Evolutionary conservation across 768 basidiomycete genomes (phyloP).

Genomic region (Dioszegia crocea): DNA sequence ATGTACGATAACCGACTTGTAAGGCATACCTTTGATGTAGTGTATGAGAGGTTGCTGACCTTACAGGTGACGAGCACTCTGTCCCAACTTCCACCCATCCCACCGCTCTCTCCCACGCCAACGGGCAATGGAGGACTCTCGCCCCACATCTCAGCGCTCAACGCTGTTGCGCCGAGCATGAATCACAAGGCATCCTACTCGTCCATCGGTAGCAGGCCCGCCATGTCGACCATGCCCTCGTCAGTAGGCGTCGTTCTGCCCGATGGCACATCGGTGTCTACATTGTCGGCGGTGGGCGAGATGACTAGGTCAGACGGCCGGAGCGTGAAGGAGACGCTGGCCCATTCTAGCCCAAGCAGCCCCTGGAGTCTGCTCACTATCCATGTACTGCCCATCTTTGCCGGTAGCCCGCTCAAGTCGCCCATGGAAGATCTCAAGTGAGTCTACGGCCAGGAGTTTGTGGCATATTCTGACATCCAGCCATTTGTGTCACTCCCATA

Average conservation of each 20-base stretch:
- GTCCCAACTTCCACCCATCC: slow-evolving; percentile 39
- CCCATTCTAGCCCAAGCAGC: slow-evolving; percentile 41
- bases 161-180: background rate
- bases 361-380: slow-evolving; percentile 83
- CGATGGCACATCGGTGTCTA: slow-evolving; percentile 25
- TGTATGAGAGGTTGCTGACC: background rate
- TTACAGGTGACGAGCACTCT: slow-evolving; percentile 40
- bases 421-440: slow-evolving; percentile 87
- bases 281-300: slow-evolving; percentile 5
- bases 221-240: slow-evolving; percentile 13
- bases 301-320: slow-evolving; percentile 9
- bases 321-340: slow-evolving; percentile 29
- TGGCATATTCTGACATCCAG: slow-evolving; percentile 7
- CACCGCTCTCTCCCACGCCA: slow-evolving; percentile 33
- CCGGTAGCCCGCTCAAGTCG: slow-evolving; percentile 76
- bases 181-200: slow-evolving; percentile 7
- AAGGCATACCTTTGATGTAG: slow-evolving; percentile 14
- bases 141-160: background rate
- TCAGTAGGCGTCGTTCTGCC: slow-evolving; percentile 25
- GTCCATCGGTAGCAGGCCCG: slow-evolving; percentile 11
- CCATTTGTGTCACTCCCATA: slow-evolving; percentile 40
- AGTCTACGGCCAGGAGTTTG: slow-evolving; percentile 7
- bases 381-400: slow-evolving; percentile 84
- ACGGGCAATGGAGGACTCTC: slow-evolving; percentile 7
- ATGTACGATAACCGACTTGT: slow-evolving; percentile 48